These are phyloP conservation scores for Leishmania braziliensis DNA, from an alignment of 208 protist species.

Conservation along the genomic window DNA sequence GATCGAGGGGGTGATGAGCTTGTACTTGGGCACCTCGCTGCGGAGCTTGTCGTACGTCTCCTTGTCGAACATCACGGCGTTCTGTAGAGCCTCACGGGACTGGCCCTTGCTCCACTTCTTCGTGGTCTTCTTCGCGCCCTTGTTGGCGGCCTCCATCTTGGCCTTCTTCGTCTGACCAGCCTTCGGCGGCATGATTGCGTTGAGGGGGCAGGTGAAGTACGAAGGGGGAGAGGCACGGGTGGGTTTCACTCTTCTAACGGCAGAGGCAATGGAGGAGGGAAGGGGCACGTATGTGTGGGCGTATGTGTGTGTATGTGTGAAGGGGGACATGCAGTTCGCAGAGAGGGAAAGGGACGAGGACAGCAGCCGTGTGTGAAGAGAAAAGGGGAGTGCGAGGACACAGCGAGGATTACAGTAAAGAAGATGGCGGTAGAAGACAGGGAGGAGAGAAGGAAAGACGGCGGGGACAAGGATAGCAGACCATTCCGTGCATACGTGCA, in stretches of 20 bases:
- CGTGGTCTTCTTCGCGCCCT: conserved; percentile 68
- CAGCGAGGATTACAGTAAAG: background rate
- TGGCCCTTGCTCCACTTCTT: conserved; percentile 95
- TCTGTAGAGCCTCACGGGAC: conserved; percentile 89
- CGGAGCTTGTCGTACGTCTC: conserved; percentile 83
- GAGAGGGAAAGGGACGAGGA: background rate
- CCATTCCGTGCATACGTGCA: background rate
- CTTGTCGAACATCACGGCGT: conserved; percentile 93
- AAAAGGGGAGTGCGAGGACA: background rate
- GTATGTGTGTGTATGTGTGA: background rate
- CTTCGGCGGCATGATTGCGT: conserved; percentile 65
- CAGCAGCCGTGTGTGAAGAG: background rate
- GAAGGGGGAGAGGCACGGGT: background rate
- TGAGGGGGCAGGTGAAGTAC: background rate
- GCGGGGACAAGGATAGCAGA: background rate
- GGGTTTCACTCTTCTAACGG: background rate
- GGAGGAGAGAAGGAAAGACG: background rate
- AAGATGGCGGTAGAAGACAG: background rate
- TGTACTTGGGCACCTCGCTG: conserved; percentile 92
- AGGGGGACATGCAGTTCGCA: background rate
- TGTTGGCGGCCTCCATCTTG: conserved; percentile 67
- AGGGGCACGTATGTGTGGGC: background rate
- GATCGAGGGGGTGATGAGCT: conserved; percentile 90
- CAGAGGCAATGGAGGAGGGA: background rate
- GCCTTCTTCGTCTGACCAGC: conserved; percentile 69